phyloP scores from a whole-genome alignment of 805 yeast species.

The Gaillardinia entomophila region DNA sequence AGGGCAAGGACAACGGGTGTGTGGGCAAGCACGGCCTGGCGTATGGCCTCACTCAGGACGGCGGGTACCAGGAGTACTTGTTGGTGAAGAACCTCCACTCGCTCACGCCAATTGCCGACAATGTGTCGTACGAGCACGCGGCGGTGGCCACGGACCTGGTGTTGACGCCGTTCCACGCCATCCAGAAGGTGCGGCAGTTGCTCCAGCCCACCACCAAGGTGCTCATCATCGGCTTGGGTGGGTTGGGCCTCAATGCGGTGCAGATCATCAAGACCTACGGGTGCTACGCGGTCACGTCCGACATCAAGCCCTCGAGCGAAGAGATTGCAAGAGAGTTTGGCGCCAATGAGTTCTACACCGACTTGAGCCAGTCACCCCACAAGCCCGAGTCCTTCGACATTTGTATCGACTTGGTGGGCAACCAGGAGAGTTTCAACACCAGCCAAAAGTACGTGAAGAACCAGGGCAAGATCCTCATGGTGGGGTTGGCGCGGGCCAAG shows the following conservation, averaged over 20 bases:
- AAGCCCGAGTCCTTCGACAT: slow-evolving; percentile 30
- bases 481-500: slow-evolving; percentile 37
- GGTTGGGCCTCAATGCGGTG: slow-evolving; percentile 38
- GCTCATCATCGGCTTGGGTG: slow-evolving; percentile 36
- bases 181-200: slow-evolving; percentile 25
- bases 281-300: slow-evolving; percentile 28
- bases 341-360: slow-evolving; percentile 37
- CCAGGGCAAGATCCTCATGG: slow-evolving; percentile 35
- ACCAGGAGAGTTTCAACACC: slow-evolving; percentile 13
- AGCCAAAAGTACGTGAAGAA: slow-evolving; percentile 23
- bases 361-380: slow-evolving; percentile 19
- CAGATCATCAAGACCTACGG: slow-evolving; percentile 31
- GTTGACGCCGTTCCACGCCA: slow-evolving; percentile 38
- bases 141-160: slow-evolving; percentile 39
- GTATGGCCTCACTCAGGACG: slow-evolving; percentile 33
- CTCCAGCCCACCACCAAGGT: slow-evolving; percentile 30
- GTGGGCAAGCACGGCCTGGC: slow-evolving; percentile 9
- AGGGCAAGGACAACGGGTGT: slow-evolving; percentile 30
- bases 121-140: slow-evolving; percentile 31
- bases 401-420: slow-evolving; percentile 16
- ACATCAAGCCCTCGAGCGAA: slow-evolving; percentile 12
- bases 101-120: slow-evolving; percentile 35
- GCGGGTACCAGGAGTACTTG: slow-evolving; percentile 37
- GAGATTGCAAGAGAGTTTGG: slow-evolving; percentile 27
- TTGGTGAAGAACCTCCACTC: slow-evolving; percentile 28